Evolutionary conservation across 306 rosid genomes (phyloP).

Genomic region (Acmispon strigosus): DNA sequence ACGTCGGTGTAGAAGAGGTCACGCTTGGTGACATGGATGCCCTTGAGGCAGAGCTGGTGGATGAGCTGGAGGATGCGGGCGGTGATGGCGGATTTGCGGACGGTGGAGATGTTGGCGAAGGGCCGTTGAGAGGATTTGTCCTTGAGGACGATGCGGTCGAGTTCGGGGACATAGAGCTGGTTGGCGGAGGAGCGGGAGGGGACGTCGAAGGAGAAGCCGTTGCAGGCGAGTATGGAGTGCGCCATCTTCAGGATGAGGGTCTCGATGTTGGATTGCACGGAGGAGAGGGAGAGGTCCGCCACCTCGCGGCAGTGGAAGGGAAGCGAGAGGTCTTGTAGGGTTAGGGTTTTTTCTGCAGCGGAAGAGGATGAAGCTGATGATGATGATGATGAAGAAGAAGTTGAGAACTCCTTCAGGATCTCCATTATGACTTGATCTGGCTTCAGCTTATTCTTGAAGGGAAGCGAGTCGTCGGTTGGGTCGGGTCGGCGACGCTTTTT

Average conservation of each 20-base stretch:
- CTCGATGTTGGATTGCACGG: conserved; percentile 65
- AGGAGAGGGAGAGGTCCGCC: conserved; percentile 56
- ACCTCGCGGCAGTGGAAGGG: conserved; percentile 76
- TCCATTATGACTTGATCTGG: conserved; percentile 12
- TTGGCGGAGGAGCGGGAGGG: conserved; percentile 86
- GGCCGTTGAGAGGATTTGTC: conserved; percentile 72
- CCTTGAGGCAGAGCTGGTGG: conserved; percentile 72
- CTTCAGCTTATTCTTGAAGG: conserved; percentile 29
- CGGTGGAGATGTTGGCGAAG: conserved; percentile 71
- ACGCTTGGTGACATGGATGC: conserved; percentile 89
- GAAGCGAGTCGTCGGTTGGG: background rate
- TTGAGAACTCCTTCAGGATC: conserved; percentile 27
- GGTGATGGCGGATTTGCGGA: conserved; percentile 65
- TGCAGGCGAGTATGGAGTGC: conserved; percentile 66
- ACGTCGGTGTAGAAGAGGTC: conserved; percentile 92
- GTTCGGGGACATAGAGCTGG: conserved; percentile 81
- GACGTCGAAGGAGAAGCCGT: conserved; percentile 76
- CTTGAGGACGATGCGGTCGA: conserved; percentile 74
- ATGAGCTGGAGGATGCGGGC: conserved; percentile 74
- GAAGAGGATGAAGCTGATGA: conserved; percentile 13
- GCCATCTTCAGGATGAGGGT: conserved; percentile 41
- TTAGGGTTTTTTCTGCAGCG: conserved; percentile 51
- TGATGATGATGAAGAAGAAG: background rate
- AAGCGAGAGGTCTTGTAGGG: conserved; percentile 67
- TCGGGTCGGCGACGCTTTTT: conserved; percentile 20